Evolutionary conservation across 2,329 filamentous ascomycete genomes (phyloP).

Genomic region (Fusarium stilboides): DNA sequence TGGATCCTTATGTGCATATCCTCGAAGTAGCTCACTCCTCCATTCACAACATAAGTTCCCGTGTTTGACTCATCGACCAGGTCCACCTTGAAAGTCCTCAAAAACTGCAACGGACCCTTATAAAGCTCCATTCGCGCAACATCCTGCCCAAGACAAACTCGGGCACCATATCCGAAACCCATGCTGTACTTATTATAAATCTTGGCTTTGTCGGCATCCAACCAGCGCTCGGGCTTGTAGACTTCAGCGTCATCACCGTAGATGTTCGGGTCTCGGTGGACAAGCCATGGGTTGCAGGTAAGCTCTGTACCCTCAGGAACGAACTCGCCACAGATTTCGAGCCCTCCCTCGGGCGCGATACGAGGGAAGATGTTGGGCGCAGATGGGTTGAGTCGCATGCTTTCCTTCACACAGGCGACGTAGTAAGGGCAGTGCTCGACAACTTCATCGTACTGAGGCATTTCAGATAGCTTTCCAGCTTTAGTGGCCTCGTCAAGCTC

Average conservation of each 20-base stretch:
- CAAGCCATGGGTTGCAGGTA: constrained; percentile 56
- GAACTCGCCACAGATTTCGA: constrained; percentile 55
- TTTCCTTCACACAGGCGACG: constrained; percentile 68
- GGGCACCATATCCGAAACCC: constrained; percentile 58
- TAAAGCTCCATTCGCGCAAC: constrained; percentile 61
- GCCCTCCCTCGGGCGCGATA: constrained; percentile 62
- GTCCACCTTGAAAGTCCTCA: constrained; percentile 36
- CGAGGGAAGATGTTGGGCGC: constrained; percentile 66
- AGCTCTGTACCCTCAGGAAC: constrained; percentile 55
- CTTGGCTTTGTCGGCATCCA: constrained; percentile 49
- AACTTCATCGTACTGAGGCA: constrained; percentile 50
- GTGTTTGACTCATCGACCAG: constrained; percentile 23
- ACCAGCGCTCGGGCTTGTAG: constrained; percentile 61
- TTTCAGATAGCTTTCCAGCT: constrained; percentile 57
- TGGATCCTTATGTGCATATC: constrained; percentile 34
- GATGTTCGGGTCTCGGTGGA: constrained; percentile 52
- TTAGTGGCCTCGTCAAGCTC: constrained; percentile 45
- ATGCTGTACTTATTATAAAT: constrained; percentile 52
- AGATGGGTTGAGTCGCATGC: constrained; percentile 65
- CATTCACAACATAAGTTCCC: constrained; percentile 34
- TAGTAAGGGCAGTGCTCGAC: constrained; percentile 60
- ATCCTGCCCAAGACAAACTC: constrained; percentile 62
- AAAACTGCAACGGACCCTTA: constrained; percentile 36
- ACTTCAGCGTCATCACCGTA: constrained; percentile 53
- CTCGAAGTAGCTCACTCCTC: constrained; percentile 41